Conservation (phyloP, 2,329 filamentous ascomycete genomes). For the Clonostachys rosea region DNA sequence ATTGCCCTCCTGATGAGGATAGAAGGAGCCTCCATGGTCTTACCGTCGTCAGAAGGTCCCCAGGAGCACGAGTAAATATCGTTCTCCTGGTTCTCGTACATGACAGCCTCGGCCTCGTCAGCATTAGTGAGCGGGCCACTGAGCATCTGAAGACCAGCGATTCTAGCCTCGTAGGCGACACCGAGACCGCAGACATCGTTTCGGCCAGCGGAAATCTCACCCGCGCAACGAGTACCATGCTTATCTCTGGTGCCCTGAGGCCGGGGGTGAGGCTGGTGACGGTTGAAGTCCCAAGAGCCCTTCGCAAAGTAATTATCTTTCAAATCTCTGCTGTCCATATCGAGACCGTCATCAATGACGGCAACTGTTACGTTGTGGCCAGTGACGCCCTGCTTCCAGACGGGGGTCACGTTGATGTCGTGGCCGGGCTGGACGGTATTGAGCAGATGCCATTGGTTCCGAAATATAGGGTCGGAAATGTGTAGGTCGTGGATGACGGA, state of each 20-base stretch:
- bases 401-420: conserved; percentile 91
- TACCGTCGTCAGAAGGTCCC: conserved; percentile 92
- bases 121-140: conserved; percentile 86
- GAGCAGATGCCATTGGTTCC: conserved; percentile 91
- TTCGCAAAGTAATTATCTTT: conserved; percentile 90
- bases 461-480: conserved; percentile 87
- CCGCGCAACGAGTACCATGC: conserved; percentile 91
- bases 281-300: conserved; percentile 96
- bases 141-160: conserved; percentile 89
- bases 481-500: conserved; percentile 60
- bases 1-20: conserved; percentile 86
- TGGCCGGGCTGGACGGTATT: conserved; percentile 79
- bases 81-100: conserved; percentile 86
- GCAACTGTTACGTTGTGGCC: conserved; percentile 86
- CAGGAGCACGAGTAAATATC: conserved; percentile 98
- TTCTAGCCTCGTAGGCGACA: conserved; percentile 86
- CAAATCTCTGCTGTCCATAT: conserved; percentile 91
- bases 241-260: conserved; percentile 80
- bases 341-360: conserved; percentile 92
- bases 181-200: conserved; percentile 96
- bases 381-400: conserved; percentile 89
- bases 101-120: conserved; percentile 89
- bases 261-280: conserved; percentile 70
- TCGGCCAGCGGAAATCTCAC: conserved; percentile 86
- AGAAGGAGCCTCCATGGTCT: conserved; percentile 89